Percentiles rank a stretch among this genome's conserved stretches.
These are phyloP conservation scores for Croton setiger DNA, from an alignment of 441 rosid genomes.

Conservation along the genomic window DNA sequence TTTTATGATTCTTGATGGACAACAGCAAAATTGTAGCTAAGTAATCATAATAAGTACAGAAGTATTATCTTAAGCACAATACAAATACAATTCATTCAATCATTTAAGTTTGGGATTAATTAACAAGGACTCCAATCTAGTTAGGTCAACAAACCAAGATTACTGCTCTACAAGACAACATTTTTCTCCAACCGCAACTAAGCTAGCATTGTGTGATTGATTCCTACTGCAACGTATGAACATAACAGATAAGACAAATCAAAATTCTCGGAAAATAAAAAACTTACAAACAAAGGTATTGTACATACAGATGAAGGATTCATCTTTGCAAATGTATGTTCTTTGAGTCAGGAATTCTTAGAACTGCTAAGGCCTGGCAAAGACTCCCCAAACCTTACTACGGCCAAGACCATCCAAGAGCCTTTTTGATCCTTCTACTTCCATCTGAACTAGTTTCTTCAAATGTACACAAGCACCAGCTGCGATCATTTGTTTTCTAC, in stretches of 20 bases:
- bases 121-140: constrained; percentile 27
- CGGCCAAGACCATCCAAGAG: constrained; percentile 54
- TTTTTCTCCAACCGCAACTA: constrained; percentile 20
- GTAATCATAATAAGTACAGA: background rate
- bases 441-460: constrained; percentile 71
- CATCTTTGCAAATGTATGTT: constrained; percentile 11
- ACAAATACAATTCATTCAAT: constrained; percentile 19
- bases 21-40: background rate
- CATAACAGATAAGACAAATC: constrained; percentile 27
- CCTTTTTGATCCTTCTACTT: constrained; percentile 80
- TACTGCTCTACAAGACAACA: constrained; percentile 45
- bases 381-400: constrained; percentile 80
- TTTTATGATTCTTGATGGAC: background rate
- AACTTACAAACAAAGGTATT: constrained; percentile 19
- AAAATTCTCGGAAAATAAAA: constrained; percentile 16
- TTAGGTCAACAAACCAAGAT: constrained; percentile 39
- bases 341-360: constrained; percentile 9
- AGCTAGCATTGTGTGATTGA: constrained; percentile 33
- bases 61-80: constrained; percentile 4
- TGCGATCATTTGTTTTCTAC: constrained; percentile 69
- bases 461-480: constrained; percentile 64
- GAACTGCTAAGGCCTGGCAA: constrained; percentile 46
- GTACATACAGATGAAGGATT: constrained; percentile 40
- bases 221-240: constrained; percentile 41
- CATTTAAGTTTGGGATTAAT: constrained; percentile 23